Evolutionary conservation across 331 rosid genomes (phyloP), one percentile per base, ranked within the genome.

Genomic region (Stylosanthes scabra): DNA sequence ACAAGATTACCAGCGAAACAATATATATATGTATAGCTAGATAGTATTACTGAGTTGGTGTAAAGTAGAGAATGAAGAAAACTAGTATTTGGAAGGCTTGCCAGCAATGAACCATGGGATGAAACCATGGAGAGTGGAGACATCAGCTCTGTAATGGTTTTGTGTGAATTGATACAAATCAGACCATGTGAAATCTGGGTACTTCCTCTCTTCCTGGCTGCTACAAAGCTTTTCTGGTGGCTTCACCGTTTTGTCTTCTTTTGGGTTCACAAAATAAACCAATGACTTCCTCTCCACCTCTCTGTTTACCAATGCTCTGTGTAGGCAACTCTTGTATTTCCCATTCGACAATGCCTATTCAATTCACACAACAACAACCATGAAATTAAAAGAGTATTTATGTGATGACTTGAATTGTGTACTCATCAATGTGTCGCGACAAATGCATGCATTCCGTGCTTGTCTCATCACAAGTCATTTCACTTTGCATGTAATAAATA

Each of bases 131-230:
- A 90, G 83, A 2, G 96, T 87, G 20, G 77, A 44, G 3, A 74
- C 74, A 55, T 88, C 91, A 74, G 83, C 78, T 51, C 96, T 76
- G 9, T 84, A 77, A 27, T 77, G 83, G 7, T 49, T 74, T 67
- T 87, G 92, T 2, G 86, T 81, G 68, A 83, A 91, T 10, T 81
- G 77, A 45, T 68, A 75, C 11, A 83, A 62, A 59, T 88, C 82
- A 0, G 88, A 77, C 95, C 92, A 91, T 39, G 80, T 91, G 85
- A 87, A 91, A 80, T 91, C 91, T 9, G 97, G 95, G 71, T 83
- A 87, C 61, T 71, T 72, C 76, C 88, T 86, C 74, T 84, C 54
- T 34, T 55, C 85, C 25, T 81, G 65, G 46, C 34, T 20, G 11
- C 63, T 49, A 37, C 59, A 54, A 9, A 86, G 64, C 10, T 16